These are phyloP conservation scores for Aspergillus arachidicola DNA, from an alignment of 2,329 filamentous ascomycete species.

Conservation along the genomic window DNA sequence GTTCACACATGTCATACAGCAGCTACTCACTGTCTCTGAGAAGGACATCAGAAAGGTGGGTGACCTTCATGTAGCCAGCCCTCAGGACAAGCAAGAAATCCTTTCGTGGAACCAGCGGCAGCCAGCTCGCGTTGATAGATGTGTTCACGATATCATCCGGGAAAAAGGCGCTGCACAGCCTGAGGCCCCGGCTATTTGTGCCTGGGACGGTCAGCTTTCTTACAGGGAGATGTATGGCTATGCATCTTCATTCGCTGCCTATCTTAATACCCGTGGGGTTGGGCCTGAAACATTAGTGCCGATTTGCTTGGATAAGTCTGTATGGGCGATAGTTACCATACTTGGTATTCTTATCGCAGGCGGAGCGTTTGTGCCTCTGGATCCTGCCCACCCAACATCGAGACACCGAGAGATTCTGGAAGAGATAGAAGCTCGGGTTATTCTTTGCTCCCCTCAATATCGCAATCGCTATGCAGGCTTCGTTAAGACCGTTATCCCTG, in stretches of 20 bases:
- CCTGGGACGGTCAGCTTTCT: conserved; percentile 39
- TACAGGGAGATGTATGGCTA: conserved; percentile 34
- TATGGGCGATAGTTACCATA: conserved; percentile 37
- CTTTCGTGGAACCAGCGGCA: conserved; percentile 34
- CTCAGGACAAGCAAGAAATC: conserved; percentile 36
- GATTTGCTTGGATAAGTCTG: conserved; percentile 38
- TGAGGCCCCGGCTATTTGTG: conserved; percentile 35
- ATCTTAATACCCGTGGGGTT: conserved; percentile 34
- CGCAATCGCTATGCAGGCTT: conserved; percentile 30
- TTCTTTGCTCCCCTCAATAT: conserved; percentile 37
- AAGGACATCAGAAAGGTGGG: conserved; percentile 26
- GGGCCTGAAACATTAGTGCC: conserved; percentile 36
- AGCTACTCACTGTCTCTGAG: conserved; percentile 32
- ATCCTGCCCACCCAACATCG: conserved; percentile 37
- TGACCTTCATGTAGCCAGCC: conserved; percentile 36
- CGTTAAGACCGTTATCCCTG: conserved; percentile 35
- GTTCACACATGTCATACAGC: conserved; percentile 43
- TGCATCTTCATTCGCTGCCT: conserved; percentile 34
- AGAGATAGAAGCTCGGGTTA: conserved; percentile 34
- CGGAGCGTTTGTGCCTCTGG: conserved; percentile 37
- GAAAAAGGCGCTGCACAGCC: conserved; percentile 29
- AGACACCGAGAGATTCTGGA: conserved; percentile 37
- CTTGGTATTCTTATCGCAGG: conserved; percentile 38
- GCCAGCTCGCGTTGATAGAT: conserved; percentile 29
- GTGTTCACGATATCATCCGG: conserved; percentile 36